Evolutionary conservation across 179 eudicot genomes (phyloP).

Genomic region (Silene coronaria): DNA sequence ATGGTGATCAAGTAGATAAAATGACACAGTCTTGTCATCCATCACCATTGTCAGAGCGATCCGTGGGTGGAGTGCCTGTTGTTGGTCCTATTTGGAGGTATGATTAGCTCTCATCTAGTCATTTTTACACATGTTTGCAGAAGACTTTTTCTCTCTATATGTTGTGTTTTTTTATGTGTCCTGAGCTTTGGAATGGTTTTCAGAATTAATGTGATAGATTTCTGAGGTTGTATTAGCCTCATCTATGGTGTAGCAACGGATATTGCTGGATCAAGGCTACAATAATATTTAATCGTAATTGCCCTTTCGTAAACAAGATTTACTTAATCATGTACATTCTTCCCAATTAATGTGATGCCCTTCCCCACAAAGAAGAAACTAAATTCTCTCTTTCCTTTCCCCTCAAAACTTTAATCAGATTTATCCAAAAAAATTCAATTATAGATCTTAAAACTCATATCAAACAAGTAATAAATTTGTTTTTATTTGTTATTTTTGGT

Average conservation of each 20-base stretch:
- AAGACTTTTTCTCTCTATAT: not conserved
- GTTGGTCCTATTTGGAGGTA: slow-evolving; percentile 28
- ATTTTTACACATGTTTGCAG: not conserved
- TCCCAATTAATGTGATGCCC: too few species aligned
- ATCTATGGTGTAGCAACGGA: not conserved
- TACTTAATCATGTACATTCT: too few species aligned
- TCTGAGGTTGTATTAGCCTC: not conserved
- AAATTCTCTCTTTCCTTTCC: too few species aligned
- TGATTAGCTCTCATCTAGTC: not conserved
- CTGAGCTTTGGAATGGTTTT: not conserved
- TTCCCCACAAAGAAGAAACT: too few species aligned
- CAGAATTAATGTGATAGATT: not conserved
- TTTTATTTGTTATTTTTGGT: too few species aligned
- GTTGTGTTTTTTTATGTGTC: not conserved
- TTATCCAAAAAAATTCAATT: too few species aligned
- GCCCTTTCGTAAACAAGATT: too few species aligned
- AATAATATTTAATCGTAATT: not conserved
- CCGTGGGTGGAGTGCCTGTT: slow-evolving; percentile 1
- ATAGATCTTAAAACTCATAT: too few species aligned
- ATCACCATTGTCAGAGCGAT: not conserved
- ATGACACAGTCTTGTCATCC: not conserved
- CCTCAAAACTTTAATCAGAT: too few species aligned
- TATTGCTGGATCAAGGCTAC: not conserved
- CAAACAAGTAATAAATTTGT: too few species aligned
- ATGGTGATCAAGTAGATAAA: slow-evolving; percentile 7